Evolutionary conservation across 2,329 filamentous ascomycete genomes (phyloP).

Genomic region (Chrysosporium queenslandicum): DNA sequence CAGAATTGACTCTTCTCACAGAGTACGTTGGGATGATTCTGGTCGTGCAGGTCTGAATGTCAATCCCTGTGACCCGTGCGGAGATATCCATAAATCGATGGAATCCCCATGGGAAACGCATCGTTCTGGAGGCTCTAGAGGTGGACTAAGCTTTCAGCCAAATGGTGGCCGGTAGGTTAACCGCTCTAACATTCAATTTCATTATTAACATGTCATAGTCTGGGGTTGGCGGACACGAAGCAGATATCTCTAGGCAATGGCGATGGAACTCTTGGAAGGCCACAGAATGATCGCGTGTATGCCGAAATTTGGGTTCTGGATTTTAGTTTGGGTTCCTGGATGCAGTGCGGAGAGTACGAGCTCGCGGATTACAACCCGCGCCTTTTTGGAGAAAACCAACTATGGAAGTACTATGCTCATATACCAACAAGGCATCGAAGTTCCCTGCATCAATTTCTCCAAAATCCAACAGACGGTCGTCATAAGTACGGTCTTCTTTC

Average conservation of each 20-base stretch:
- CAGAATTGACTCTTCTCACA: background rate
- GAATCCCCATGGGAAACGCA: background rate
- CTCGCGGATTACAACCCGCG: background rate
- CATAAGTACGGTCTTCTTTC: background rate
- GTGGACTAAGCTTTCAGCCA: too few species aligned
- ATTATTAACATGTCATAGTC: background rate
- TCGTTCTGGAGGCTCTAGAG: background rate
- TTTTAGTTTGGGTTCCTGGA: background rate
- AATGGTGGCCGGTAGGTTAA: background rate
- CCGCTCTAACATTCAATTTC: background rate
- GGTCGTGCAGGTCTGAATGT: background rate
- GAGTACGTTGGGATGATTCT: background rate
- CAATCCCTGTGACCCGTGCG: background rate
- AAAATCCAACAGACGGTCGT: background rate
- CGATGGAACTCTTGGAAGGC: background rate
- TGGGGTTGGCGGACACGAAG: background rate
- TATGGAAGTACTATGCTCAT: slow-evolving; percentile 9
- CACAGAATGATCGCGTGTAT: background rate
- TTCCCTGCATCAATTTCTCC: background rate
- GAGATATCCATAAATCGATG: background rate
- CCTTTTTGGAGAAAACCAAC: background rate
- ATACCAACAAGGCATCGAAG: slow-evolving; percentile 1
- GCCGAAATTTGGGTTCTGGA: slow-evolving; percentile 9
- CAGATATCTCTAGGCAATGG: background rate
- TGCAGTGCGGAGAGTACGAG: slow-evolving; percentile 1